phyloP scores from a whole-genome alignment of 495 filamentous ascomycete genomes.

The Neurospora sp. region DNA sequence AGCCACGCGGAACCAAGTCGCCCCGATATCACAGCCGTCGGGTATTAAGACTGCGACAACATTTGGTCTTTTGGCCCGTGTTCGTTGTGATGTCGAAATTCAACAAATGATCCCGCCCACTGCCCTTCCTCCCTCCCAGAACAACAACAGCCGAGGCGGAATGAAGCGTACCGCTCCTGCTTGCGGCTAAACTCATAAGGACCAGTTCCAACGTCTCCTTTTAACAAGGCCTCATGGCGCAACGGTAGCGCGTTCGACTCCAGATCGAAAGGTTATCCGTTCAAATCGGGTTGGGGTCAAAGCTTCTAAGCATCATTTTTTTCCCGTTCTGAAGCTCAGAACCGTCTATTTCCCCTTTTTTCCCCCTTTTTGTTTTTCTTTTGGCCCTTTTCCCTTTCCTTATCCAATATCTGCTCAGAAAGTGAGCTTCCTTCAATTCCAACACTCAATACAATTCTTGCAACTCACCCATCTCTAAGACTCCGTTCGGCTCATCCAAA shows the following conservation, averaged over 20 bases:
- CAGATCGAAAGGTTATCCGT: neutral
- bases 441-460: neutral
- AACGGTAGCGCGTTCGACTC: neutral
- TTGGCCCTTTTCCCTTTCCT: neutral
- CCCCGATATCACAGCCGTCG: no score
- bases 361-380: no score
- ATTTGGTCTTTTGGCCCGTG: neutral
- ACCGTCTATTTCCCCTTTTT: no score
- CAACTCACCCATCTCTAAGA: no score
- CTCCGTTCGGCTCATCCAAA: neutral
- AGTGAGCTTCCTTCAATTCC: no score
- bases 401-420: no score
- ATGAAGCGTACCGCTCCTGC: neutral
- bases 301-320: neutral
- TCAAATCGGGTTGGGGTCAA: neutral
- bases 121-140: neutral
- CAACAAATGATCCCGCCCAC: neutral
- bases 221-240: neutral
- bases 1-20: no score
- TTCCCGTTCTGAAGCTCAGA: no score
- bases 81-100: neutral
- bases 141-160: neutral
- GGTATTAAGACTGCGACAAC: no score
- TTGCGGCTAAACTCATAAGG: neutral
- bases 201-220: rapidly evolving